Percentiles rank a stretch among this genome's conserved stretches.
Evolutionary conservation across 2,329 filamentous ascomycete species (phyloP).

Genomic region (Xylaria sp.): DNA sequence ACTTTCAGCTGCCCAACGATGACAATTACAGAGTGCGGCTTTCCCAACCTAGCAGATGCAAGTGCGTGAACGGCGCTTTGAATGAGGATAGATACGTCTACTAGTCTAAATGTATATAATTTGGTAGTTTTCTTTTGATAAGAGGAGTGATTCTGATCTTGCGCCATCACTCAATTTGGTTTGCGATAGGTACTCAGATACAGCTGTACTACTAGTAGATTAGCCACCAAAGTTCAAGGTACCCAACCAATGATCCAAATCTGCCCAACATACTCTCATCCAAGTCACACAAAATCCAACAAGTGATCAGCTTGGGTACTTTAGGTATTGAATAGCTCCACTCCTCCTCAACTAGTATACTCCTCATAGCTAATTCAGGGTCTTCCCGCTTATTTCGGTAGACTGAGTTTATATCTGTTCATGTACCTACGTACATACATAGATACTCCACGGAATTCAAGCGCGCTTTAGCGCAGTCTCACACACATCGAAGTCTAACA

Average conservation of each 20-base stretch:
- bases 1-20: slow-evolving; percentile 19
- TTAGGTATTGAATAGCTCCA: slow-evolving; percentile 12
- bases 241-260: slow-evolving; percentile 3
- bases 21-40: not conserved
- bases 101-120: not conserved
- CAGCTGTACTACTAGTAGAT: not conserved
- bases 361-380: slow-evolving; percentile 28
- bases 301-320: slow-evolving; percentile 19
- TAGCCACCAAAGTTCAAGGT: not conserved
- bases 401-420: slow-evolving; percentile 30
- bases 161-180: not conserved
- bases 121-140: not conserved
- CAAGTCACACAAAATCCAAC: not conserved
- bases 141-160: not conserved
- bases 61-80: not conserved
- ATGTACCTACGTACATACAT: slow-evolving; percentile 11
- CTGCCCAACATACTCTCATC: slow-evolving; percentile 18
- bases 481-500: not conserved
- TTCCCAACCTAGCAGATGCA: not conserved
- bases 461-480: not conserved
- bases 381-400: slow-evolving; percentile 36
- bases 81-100: not conserved
- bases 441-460: not conserved
- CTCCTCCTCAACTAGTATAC: slow-evolving; percentile 1
- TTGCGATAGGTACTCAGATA: not conserved